phyloP scores from a whole-genome alignment of 2,329 filamentous ascomycete species.

The Coniosporium tulheliwenetii region DNA sequence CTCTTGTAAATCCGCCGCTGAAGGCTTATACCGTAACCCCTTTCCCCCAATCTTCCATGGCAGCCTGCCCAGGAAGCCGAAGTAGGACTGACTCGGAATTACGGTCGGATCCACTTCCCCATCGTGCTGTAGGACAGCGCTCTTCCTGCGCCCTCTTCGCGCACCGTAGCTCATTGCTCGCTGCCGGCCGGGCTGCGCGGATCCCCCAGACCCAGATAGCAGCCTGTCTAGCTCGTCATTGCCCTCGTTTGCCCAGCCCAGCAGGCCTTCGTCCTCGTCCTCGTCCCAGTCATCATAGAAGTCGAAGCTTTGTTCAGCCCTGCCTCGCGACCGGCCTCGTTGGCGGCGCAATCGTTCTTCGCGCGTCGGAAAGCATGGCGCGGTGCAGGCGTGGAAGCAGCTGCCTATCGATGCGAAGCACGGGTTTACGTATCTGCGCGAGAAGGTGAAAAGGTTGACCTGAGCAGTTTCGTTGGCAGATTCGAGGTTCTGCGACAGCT shows the following conservation, averaged over 20 bases:
- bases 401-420: conserved; percentile 55
- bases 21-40: conserved; percentile 75
- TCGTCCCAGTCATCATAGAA: conserved; percentile 97
- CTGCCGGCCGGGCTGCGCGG: conserved; percentile 51
- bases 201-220: conserved; percentile 49
- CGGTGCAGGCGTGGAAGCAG: conserved; percentile 54
- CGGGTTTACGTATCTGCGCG: conserved; percentile 68
- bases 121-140: conserved; percentile 31
- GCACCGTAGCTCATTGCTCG: conserved; percentile 84
- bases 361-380: conserved; percentile 53
- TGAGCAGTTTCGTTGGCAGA: conserved; percentile 84
- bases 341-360: conserved; percentile 61
- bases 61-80: conserved; percentile 70
- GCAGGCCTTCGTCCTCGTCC: conserved; percentile 45
- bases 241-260: conserved; percentile 48
- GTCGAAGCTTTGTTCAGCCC: conserved; percentile 78
- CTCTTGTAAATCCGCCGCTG: conserved; percentile 78
- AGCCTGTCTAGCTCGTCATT: conserved; percentile 76
- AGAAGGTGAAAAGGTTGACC: conserved; percentile 76
- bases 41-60: conserved; percentile 72
- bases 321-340: conserved; percentile 36
- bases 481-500: conserved; percentile 81
- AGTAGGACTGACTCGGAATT: conserved; percentile 73
- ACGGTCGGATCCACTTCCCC: conserved; percentile 58
- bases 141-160: conserved; percentile 41